Evolutionary conservation across 352 stramenopile species (phyloP), one percentile per base, ranked within the genome.

Genomic region (Phytophthora europaea): DNA sequence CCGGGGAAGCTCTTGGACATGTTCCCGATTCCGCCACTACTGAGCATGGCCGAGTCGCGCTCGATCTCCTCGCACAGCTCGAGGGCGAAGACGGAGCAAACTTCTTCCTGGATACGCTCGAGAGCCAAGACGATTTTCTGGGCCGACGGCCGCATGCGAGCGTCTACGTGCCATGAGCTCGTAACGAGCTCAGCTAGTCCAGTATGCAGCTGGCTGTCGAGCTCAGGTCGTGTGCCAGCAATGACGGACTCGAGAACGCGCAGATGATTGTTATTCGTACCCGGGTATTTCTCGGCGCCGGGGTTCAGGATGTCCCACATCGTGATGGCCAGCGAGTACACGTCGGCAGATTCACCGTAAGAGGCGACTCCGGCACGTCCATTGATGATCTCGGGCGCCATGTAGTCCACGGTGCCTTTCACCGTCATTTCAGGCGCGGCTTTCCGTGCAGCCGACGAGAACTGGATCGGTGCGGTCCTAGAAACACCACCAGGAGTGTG

Each of bases 341-440:
- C 77, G 31, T 94, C 88, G 18, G 87, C 85, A 10, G 80, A 82
- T 75, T 94, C 85, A 5, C 70, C 83, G 51, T 94, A 94, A 0
- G 62, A 69, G 9, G 79, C 82, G 12, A 81, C n/a, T 6, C 84
- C 82, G 22, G 66, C 79, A 33, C 75, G 67, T 3, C 84, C 82
- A 51, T 90, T 87, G 61, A 94, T 91, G 8, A 94, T 72, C 61
- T 94, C 88, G 0, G 88, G 88, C 9, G 88, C 87, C 87, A 94
- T 94, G 70, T 93, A 92, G 23, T 90, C 78, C 1, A 90, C 82
- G 0, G 88, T 94, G 1, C 87, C 88, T 28, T 85, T 85, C 1
- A 94, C 85, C 12, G 81, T 87, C 80, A 89, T 81, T 53, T 80
- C 69, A 40, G 60, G 75, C 13, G 65, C 85, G 56, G 28, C 38